Percentiles rank a stretch among this genome's conserved stretches.
Conservation (phyloP, 148 eudicot genomes). For the Rhododendron ovatum region DNA sequence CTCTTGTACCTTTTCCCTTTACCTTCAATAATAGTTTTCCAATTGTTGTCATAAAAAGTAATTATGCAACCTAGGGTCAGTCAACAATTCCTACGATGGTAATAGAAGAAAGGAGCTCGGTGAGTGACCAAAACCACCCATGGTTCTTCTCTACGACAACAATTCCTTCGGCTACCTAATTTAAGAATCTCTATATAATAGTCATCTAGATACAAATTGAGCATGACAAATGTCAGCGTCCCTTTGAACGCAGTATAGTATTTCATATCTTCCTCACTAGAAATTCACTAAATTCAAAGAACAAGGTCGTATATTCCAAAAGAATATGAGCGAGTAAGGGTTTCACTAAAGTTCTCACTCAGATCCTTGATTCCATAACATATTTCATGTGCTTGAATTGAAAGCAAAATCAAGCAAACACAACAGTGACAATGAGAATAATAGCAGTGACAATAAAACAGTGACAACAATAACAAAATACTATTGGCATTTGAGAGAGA, state of each 20-base stretch:
- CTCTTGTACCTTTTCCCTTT: not conserved
- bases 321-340: not conserved
- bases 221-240: not conserved
- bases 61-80: not conserved
- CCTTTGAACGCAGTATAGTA: not conserved
- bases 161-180: not conserved
- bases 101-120: not conserved
- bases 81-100: not conserved
- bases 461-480: not conserved
- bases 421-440: not conserved
- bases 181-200: not conserved
- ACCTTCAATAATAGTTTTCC: not conserved
- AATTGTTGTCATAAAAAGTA: not conserved
- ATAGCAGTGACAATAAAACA: no score
- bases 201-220: not conserved
- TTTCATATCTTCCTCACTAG: not conserved
- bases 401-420: not conserved
- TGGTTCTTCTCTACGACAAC: not conserved
- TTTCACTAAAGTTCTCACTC: not conserved
- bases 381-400: not conserved
- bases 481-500: not conserved
- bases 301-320: not conserved
- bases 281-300: not conserved
- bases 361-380: not conserved
- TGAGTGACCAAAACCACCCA: not conserved